Evolutionary conservation across 768 basidiomycete species (phyloP).

Genomic region (Suillus bovinus): DNA sequence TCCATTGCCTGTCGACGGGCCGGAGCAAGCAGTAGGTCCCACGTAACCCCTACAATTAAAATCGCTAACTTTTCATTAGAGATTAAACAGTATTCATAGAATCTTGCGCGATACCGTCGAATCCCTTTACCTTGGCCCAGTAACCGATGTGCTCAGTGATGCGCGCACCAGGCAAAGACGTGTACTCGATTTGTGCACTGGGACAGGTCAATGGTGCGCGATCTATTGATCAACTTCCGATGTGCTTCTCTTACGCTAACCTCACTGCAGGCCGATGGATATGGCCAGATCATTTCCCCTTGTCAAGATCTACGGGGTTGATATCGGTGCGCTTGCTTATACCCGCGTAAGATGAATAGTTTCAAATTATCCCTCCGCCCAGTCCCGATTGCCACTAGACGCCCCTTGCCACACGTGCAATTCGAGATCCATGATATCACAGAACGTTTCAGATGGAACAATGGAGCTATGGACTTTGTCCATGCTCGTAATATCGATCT

Average conservation of each 20-base stretch:
- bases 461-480: conserved; percentile 62
- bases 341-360: conserved; percentile 13
- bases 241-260: conserved; percentile 13
- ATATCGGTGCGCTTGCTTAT: conserved; percentile 60
- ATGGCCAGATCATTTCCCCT: conserved; percentile 70
- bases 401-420: conserved; percentile 57
- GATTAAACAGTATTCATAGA: conserved; percentile 51
- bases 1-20: conserved; percentile 69
- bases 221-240: conserved; percentile 19
- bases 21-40: conserved; percentile 62
- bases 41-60: not conserved
- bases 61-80: conserved; percentile 36
- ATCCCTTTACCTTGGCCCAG: conserved; percentile 61
- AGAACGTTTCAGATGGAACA: conserved; percentile 47
- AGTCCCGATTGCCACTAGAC: conserved; percentile 75
- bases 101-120: conserved; percentile 52
- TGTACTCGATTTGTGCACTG: conserved; percentile 76
- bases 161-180: conserved; percentile 44
- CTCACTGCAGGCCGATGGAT: conserved; percentile 62
- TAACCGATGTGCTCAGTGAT: conserved; percentile 48
- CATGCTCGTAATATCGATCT: conserved; percentile 63
- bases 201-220: conserved; percentile 70
- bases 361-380: conserved; percentile 15
- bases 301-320: conserved; percentile 69
- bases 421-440: conserved; percentile 72